Base-by-base conservation (phyloP, 805 yeast species). In the Kregervanrija fluxuum region DNA sequence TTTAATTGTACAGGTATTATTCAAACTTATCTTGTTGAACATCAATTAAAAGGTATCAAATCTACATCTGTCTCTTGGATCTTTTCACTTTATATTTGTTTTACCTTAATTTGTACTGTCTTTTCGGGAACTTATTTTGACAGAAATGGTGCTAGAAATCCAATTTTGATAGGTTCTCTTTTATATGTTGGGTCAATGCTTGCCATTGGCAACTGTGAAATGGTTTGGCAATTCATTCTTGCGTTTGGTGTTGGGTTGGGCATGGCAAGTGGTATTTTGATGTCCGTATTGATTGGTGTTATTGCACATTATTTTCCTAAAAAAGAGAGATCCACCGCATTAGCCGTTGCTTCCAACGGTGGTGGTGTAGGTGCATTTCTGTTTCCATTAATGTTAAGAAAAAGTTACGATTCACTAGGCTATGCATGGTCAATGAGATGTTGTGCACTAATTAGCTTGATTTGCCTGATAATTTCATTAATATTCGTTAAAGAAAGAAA, bases 301-400 rank as follows among this genome's bases (percentile, higher is more conserved):
- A 69, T 80, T 1, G 75, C 81, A 14, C 85, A 82, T 46, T 82
- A 83, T 78, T 82, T 81, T 56, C 60, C 64, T 44, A 61, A 65
- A 37, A 61, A 56, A 17, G 77, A 70, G 52, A 64, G 87, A 50
- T 87, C 80, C 1, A 68, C 69, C 43, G 81, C 80, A 0, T 61
- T 70, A 11, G 72, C 74, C 31, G 49, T 69, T 1, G 77, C 78
- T 1, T 69, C 76, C 2, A 65, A 67, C 40, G 80, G 80, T 12
- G 79, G 79, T 3, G 69, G 75, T 8, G 53, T 75, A 13, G 80
- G 80, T 15, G 81, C 80, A 28, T 59, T 74, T 42, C 44, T 68
- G 14, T 69, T 75, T 52, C 79, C 82, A 4, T 56, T 77, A 41
- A 65, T 76, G 63, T 59, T 79, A 45, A 66, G 76, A 51, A 64